These are phyloP conservation scores for Picea glauca DNA, from an alignment of 75 land plant species.

Conservation along the genomic window DNA sequence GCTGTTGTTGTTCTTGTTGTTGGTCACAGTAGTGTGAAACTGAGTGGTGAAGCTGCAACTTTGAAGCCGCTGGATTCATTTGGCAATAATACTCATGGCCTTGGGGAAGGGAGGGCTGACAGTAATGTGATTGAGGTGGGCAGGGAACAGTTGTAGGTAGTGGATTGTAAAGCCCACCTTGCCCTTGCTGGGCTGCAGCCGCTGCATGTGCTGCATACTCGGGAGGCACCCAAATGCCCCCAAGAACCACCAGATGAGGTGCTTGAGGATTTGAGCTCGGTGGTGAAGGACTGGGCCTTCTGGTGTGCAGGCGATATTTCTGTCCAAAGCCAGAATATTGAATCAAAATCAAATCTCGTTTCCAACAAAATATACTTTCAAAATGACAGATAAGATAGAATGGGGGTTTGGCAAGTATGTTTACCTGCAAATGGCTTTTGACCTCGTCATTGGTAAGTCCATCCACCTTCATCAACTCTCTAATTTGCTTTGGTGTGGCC, in stretches of 20 bases:
- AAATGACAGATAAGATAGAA: neutral
- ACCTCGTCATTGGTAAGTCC: slow-evolving; percentile 95
- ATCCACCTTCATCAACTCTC: slow-evolving; percentile 94
- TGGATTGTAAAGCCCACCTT: neutral
- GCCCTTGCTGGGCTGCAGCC: slow-evolving; percentile 7
- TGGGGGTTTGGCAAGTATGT: neutral
- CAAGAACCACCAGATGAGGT: slow-evolving; percentile 86
- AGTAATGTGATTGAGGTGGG: slow-evolving; percentile 10
- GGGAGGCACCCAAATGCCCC: slow-evolving; percentile 92
- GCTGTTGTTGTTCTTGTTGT: slow-evolving; percentile 19
- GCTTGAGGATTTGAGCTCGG: slow-evolving; percentile 40
- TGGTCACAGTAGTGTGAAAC: neutral
- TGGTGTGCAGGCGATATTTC: slow-evolving; percentile 96
- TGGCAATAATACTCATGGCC: slow-evolving; percentile 11
- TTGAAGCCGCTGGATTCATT: slow-evolving; percentile 8
- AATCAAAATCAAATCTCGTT: neutral
- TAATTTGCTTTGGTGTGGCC: slow-evolving; percentile 87
- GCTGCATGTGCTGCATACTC: slow-evolving; percentile 68
- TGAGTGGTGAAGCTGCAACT: slow-evolving; percentile 14
- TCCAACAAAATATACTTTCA: neutral
- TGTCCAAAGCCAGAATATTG: slow-evolving; percentile 19
- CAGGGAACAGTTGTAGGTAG: slow-evolving; percentile 1
- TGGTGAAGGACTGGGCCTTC: slow-evolving; percentile 73
- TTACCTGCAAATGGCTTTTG: slow-evolving; percentile 91
- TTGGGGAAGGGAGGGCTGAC: slow-evolving; percentile 21